phyloP scores from a whole-genome alignment of 352 stramenopile genomes.

The Phytopythium ostracodes region DNA sequence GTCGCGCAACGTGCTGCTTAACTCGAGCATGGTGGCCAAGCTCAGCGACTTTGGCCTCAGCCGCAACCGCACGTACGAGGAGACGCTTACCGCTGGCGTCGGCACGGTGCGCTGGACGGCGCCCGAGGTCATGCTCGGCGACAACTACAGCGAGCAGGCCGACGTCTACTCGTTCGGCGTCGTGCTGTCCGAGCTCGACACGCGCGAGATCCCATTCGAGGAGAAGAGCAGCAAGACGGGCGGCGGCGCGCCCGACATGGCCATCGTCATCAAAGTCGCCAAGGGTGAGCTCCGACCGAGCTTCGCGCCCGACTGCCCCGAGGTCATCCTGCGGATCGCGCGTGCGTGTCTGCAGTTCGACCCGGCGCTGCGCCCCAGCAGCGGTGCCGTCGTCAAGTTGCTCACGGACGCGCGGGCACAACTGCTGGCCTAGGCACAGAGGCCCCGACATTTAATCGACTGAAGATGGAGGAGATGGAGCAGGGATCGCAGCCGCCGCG shows the following conservation, averaged over 20 bases:
- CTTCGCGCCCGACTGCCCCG: conserved; percentile 54
- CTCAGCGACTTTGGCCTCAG: conserved; percentile 82
- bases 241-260: conserved; percentile 65
- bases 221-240: conserved; percentile 74
- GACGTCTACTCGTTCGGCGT: conserved; percentile 89
- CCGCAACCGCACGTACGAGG: conserved; percentile 81
- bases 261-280: conserved; percentile 83
- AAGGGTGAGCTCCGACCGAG: conserved; percentile 78
- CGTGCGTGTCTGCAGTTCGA: conserved; percentile 85
- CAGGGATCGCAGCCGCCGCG: not conserved
- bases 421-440: conserved; percentile 30
- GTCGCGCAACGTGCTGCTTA: conserved; percentile 79
- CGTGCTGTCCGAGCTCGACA: conserved; percentile 84
- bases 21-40: conserved; percentile 77
- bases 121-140: conserved; percentile 84
- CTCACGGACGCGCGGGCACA: conserved; percentile 66
- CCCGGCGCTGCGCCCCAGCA: conserved; percentile 70
- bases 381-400: conserved; percentile 69
- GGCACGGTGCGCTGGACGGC: conserved; percentile 85
- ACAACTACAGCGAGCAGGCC: conserved; percentile 84
- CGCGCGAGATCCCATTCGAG: conserved; percentile 84
- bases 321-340: conserved; percentile 66
- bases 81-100: conserved; percentile 79
- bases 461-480: not conserved
- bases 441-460: not conserved